Evolutionary conservation across 805 yeast species (phyloP), one percentile per base, ranked within the genome.

Genomic region (Ogataea minuta): DNA sequence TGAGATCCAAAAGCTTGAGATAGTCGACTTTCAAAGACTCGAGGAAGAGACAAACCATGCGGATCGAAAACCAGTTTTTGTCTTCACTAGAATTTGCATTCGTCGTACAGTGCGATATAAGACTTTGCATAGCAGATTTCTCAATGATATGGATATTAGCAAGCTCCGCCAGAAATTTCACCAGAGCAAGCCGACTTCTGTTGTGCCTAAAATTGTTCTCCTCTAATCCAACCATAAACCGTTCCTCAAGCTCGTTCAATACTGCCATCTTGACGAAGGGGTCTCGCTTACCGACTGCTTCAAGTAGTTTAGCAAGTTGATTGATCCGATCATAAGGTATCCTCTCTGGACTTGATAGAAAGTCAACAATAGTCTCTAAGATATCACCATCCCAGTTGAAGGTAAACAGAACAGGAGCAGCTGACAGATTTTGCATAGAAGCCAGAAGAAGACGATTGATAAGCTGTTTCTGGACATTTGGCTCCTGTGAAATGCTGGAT

Each of bases 21-120:
- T 45, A 46, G 12, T 45, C 56, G 2, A 41, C 50, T 1, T 43
- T 41, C 44, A 35, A 6, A 66, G 30, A 8, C 57, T 59, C n/a
- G 60, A 81, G 52, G 4, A 77, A 54, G 0, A 68, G 57, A 19
- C 74, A 54, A 13, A 75, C 60, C 54, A 89, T 60, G 27, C 77
- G 78, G 25, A 87, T 65, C 41, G 96, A 70, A 60, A 87, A 86
- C 54, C 80, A 85, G 51, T 85, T 80, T 49, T 79, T 74, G 0
- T 81, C 79, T 9, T 63, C 63, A 61, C 89, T 76, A 76, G 41
- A 70, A 66, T 0, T 73, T 71, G 64, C 85, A 81, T 0, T 95
- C 95, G 57, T 65, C 75, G 28, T 81, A 75, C 3, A 86, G 43
- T 6, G 85, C 68, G 44, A 70, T 69, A 59, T 71, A n/a, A 36